phyloP scores from a whole-genome alignment of 176 grass and related monocot genomes.

The Dactylis glomerata region DNA sequence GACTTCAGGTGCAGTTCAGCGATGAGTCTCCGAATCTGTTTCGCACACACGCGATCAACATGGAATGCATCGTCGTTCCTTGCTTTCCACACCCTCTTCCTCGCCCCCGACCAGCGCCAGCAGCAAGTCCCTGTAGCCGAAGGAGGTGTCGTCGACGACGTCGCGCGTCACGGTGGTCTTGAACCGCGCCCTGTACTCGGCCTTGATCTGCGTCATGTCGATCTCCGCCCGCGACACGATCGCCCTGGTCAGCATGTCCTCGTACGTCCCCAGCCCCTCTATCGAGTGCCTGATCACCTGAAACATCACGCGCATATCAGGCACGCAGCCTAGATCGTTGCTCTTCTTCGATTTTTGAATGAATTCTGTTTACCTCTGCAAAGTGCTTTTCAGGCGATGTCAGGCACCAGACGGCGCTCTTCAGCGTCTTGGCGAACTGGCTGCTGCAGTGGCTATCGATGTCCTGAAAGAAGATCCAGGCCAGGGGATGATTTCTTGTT shows the following conservation, averaged over 20 bases:
- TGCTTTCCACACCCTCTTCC: slow-evolving; percentile 4
- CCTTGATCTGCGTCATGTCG: slow-evolving; percentile 73
- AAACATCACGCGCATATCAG: too few species aligned
- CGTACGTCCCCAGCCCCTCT: slow-evolving; percentile 67
- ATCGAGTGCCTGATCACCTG: slow-evolving; percentile 71
- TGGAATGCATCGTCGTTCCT: background rate
- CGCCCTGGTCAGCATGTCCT: slow-evolving; percentile 74
- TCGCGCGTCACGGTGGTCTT: slow-evolving; percentile 47
- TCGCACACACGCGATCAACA: background rate
- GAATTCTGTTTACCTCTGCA: too few species aligned
- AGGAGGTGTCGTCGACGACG: slow-evolving; percentile 65
- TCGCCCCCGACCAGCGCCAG: slow-evolving; percentile 50
- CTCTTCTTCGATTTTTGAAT: too few species aligned
- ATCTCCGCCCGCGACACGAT: slow-evolving; percentile 70
- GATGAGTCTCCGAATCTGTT: background rate
- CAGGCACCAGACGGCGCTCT: slow-evolving; percentile 62
- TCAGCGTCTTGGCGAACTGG: slow-evolving; percentile 43
- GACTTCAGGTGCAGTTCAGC: background rate
- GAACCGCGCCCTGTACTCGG: slow-evolving; percentile 59
- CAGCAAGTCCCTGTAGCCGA: slow-evolving; percentile 61
- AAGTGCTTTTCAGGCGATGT: slow-evolving; percentile 77
- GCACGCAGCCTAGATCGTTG: too few species aligned
- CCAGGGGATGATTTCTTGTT: too few species aligned
- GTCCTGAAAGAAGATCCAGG: too few species aligned
- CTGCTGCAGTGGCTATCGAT: slow-evolving; percentile 37